phyloP scores from a whole-genome alignment of 495 filamentous ascomycete species.

The Staphylotrichum tortipilum region DNA sequence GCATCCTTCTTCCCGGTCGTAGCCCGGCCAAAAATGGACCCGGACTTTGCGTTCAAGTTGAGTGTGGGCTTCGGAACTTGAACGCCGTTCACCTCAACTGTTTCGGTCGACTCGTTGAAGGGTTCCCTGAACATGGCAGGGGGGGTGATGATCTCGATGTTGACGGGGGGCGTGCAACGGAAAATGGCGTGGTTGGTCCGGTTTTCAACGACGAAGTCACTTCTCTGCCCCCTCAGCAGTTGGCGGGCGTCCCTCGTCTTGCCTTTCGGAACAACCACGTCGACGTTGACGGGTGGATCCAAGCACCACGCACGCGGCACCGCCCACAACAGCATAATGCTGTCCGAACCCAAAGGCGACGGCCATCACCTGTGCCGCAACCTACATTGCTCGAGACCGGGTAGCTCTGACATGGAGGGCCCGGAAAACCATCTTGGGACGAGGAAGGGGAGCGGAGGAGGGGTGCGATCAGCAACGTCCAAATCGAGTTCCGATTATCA shows the following conservation, averaged over 20 bases:
- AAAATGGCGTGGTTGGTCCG: not conserved
- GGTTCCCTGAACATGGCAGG: slow-evolving; percentile 1
- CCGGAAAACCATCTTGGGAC: no score
- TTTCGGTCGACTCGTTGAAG: not conserved
- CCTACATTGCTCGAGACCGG: no score
- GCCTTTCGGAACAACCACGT: slow-evolving; percentile 1
- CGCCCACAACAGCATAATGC: not conserved
- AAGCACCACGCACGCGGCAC: not conserved
- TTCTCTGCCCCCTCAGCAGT: not conserved
- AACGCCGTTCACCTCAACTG: not conserved
- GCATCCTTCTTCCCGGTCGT: not conserved
- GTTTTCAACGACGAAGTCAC: not conserved
- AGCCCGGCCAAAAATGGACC: not conserved
- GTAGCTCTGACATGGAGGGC: no score
- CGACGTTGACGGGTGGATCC: not conserved
- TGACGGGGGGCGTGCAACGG: not conserved
- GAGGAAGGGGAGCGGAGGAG: no score
- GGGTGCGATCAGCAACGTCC: no score
- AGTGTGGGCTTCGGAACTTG: not conserved
- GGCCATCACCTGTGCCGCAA: no score
- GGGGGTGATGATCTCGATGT: slow-evolving; percentile 1
- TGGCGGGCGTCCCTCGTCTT: not conserved
- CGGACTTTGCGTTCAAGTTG: not conserved
- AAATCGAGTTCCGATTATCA: no score
- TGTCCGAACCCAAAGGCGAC: no score